Evolutionary conservation across 225 moss, liverwort and hornwort genomes (phyloP).

Genomic region (Rhytidiadelphus loreus): DNA sequence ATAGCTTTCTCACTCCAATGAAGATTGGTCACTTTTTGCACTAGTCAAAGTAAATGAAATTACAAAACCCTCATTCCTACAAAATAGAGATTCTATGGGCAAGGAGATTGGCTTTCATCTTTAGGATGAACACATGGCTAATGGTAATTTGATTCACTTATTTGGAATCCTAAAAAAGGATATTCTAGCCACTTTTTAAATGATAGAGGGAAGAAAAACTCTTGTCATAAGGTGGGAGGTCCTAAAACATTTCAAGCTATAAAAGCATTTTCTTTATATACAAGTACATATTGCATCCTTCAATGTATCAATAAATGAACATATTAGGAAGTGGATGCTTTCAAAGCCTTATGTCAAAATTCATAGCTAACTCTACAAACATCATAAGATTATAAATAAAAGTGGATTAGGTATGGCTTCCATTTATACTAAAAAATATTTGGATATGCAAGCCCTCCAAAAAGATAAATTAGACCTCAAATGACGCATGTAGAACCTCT

Average conservation of each 20-base stretch:
- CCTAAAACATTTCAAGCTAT: background rate
- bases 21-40: background rate
- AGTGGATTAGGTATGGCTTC: background rate
- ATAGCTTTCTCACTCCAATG: background rate
- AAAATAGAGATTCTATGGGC: background rate
- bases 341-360: background rate
- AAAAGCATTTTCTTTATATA: accelerated
- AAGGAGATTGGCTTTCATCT: background rate
- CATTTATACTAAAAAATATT: background rate
- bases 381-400: background rate
- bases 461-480: background rate
- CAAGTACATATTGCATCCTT: background rate
- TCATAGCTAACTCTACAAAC: background rate
- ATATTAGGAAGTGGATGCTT: accelerated
- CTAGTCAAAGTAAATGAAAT: background rate
- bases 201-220: background rate
- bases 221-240: background rate
- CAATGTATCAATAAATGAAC: background rate
- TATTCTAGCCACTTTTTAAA: background rate
- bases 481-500: background rate
- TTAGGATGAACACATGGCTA: background rate
- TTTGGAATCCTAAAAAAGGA: background rate
- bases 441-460: background rate
- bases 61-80: background rate
- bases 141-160: background rate